A percentile compares a stretch with the other conserved stretches of the same genome.
Conservation (phyloP, 129 eudicot species). For the carrot (Daucus carota) region DNA sequence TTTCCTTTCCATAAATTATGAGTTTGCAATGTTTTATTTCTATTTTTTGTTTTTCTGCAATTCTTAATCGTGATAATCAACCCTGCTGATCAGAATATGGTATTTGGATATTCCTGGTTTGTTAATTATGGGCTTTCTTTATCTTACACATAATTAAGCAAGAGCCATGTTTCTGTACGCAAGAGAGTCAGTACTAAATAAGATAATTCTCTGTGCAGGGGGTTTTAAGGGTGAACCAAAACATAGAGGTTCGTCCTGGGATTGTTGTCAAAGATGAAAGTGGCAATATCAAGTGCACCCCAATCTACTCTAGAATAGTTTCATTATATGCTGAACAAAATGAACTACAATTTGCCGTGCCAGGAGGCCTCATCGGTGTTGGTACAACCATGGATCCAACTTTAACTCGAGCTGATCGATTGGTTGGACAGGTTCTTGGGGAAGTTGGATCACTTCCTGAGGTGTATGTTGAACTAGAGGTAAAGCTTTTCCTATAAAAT, state of each 20-base stretch:
- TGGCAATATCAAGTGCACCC: slow-evolving; percentile 92
- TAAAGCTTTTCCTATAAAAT: slow-evolving; percentile 8
- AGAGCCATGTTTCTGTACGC: not conserved
- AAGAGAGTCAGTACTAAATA: not conserved
- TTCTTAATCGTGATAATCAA: not conserved
- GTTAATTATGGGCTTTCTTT: not conserved
- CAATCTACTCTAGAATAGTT: slow-evolving; percentile 92
- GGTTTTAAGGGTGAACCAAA: slow-evolving; percentile 88
- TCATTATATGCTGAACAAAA: slow-evolving; percentile 90
- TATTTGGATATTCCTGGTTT: not conserved
- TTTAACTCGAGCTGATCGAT: slow-evolving; percentile 95
- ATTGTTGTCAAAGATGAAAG: slow-evolving; percentile 88
- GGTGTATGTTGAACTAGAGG: slow-evolving; percentile 93
- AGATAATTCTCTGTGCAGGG: slow-evolving; percentile 42
- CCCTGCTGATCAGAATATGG: not conserved
- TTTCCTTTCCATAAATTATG: not conserved
- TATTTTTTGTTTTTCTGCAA: too few species aligned
- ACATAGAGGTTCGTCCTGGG: slow-evolving; percentile 93
- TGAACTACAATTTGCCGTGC: slow-evolving; percentile 93
- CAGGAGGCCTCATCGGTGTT: slow-evolving; percentile 97
- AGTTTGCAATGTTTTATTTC: not conserved
- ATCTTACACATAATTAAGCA: not conserved
- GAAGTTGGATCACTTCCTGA: slow-evolving; percentile 98
- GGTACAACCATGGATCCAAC: slow-evolving; percentile 99
- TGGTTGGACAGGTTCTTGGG: slow-evolving; percentile 98